Evolutionary conservation across 164 flowering plant species (phyloP), one percentile per base, ranked within the genome.

Genomic region (Stephania japonica): DNA sequence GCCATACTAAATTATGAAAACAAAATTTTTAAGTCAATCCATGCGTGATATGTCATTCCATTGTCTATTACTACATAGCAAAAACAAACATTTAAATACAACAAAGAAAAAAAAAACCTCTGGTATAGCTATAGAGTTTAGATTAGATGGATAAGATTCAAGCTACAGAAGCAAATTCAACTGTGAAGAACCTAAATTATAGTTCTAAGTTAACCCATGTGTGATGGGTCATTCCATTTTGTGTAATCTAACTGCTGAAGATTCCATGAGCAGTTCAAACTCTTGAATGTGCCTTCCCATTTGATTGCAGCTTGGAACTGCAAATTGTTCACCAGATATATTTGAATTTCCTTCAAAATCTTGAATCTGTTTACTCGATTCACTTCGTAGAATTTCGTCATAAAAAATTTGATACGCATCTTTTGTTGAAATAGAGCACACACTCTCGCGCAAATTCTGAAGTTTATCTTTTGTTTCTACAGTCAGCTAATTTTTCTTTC

Each of bases 321-420:
- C 77, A 74, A 56, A 75, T 42, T 68, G 67, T 24, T 50, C 24
- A 21, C 42, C 75, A 53, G 6, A 42, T 9, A 14, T 5, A 66
- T 5, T 26, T 50, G 75, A 65, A 69, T 61, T 69, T 50, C 70
- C 71, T 42, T 78, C 74, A 5, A 70, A 72, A 73, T 41, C 32
- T 25, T 73, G 70, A 50, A 27, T 72, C 6, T 74, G 65, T 63
- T 82, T 74, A 65, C n/a, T 68, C n/a, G 76, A 42, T 76, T 73
- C 74, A 24, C 80, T 78, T 26, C 73, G 32, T 56, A 75, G 26
- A 47, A 85, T 72, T 49, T 82, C 83, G 62, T 81, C 84, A 77
- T 83, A 77, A 74, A 88, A 88, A 47, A 85, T 67, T 70, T 79
- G 86, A 6, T 89, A 79, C 13, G 87, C 89, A 71, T 87, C 88